Evolutionary conservation across 768 basidiomycete genomes (phyloP), one percentile per base, ranked within the genome.

Genomic region (Mycena vitilis): DNA sequence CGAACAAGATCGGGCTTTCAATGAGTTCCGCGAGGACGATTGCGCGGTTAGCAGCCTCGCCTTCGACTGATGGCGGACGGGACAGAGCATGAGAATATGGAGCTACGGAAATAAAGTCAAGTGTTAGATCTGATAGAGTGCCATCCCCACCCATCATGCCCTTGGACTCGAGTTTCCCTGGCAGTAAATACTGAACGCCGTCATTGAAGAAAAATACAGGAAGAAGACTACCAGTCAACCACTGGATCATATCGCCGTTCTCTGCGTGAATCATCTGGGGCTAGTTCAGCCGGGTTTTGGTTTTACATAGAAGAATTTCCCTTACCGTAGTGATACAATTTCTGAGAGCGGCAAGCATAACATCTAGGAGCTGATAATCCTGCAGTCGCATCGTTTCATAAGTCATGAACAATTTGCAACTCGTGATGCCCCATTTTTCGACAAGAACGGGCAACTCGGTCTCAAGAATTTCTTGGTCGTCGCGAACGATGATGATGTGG

Each of bases 391-490:
- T 62, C 2, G 61, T 62, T 53, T 62, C 42, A 30, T 62, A 62
- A 44, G 61, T 62, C 61, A 62, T 62, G 38, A 62, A 62, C 25
- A 62, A 34, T 16, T 62, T 62, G 52, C 61, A 62, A 51, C 61
- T 62, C 3, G 61, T 62, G 51, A 62, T 62, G 30, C 61, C 61
- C 61, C 61, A 62, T 62, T 54, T 53, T 15, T 62, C 42, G 22
- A 62, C 61, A 34, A 62, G 61, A 18, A 62, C 20, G 42, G 61
- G 61, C 4, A 62, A 49, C 25, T 62, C 61, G 34, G 51, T 45
- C 51, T 62, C 40, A 4, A 53, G 61, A 34, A 62, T 38, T 13
- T 62, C 61, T 30, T 53, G 36, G 15, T 62, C 61, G 20, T 62
- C 61, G 40, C 61, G 61, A 22, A 62, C 61, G 61, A 62, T 62